Evolutionary conservation across 2,329 filamentous ascomycete genomes (phyloP), one percentile per base, ranked within the genome.

Genomic region (Corniculantispora saksenae): DNA sequence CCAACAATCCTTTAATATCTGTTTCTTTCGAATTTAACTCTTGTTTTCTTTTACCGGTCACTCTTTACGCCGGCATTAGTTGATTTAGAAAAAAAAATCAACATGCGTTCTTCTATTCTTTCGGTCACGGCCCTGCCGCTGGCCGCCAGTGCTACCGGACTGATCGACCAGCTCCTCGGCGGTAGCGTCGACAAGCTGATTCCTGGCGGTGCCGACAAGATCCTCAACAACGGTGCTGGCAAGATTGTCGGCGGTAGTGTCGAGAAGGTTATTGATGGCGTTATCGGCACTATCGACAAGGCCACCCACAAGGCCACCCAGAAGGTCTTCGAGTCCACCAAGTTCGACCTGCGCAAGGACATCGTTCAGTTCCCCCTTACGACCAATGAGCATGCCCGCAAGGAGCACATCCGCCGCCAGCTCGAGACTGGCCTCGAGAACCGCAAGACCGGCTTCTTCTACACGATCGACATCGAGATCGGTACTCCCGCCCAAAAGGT

Each of bases 401-500:
- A 69, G 23, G 76, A 74, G 65, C 67, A 68, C 43, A 70, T 70
- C 38, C 73, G 71, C 66, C 72, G 76, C 19, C 76, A 78, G 63
- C 66, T 68, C 13, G 71, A 72, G 35, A 68, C 73, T 54, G 69
- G 53, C 1, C 61, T 75, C 10, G 48, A 63, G 17, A 66, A 68
- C 7, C 72, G 75, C 48, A 68, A 71, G 64, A 71, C 69, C 27
- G 76, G 75, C 10, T 76, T 74, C 66, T 75, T 77, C 63, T 79
- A 81, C 70, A 77, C 74, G 47, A 77, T 80, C 54, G 74, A 79
- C 19, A 65, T 81, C 23, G 66, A 67, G 15, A 69, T 81, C 43
- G 79, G 79, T 10, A 78, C 74, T 0, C 79, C 79, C 5, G 71
- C 72, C 6, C 77, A 80, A 63, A 63, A 68, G 4, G 76, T 81